Conservation (phyloP, 1,284 basidiomycete species). For the Waitea zeae region DNA sequence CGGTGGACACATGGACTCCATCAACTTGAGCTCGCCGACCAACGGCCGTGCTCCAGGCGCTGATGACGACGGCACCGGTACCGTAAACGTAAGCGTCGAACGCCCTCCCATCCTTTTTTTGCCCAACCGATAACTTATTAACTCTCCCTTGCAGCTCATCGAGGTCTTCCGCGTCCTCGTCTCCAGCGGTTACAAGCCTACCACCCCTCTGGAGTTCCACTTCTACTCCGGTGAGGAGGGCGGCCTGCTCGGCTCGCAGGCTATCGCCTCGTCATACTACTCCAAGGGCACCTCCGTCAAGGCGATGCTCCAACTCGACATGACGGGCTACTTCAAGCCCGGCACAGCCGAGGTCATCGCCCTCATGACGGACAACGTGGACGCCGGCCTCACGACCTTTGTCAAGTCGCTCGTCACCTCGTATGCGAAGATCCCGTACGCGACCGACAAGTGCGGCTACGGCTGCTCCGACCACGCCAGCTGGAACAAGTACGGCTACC, state of each 20-base stretch:
- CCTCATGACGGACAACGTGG: slow-evolving; percentile 17
- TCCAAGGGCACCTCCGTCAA: slow-evolving; percentile 19
- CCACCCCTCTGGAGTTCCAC: slow-evolving; percentile 34
- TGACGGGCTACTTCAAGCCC: slow-evolving; percentile 3
- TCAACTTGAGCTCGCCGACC: too few species aligned
- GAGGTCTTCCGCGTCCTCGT: slow-evolving; percentile 30
- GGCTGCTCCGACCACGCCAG: slow-evolving; percentile 27
- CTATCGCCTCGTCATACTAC: slow-evolving; percentile 29
- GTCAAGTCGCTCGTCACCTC: too few species aligned
- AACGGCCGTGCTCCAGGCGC: too few species aligned
- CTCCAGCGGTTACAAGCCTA: slow-evolving; percentile 22
- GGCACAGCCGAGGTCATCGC: slow-evolving; percentile 18
- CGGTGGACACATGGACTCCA: too few species aligned
- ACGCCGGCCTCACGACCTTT: slow-evolving; percentile 24
- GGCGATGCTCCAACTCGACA: slow-evolving; percentile 27
- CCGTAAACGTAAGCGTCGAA: slow-evolving; percentile 7
- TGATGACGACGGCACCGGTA: too few species aligned
- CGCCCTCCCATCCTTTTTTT: slow-evolving; percentile 19
- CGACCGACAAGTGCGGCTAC: too few species aligned
- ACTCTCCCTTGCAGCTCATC: slow-evolving; percentile 21
- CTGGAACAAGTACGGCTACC: slow-evolving; percentile 24
- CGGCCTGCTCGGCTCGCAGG: slow-evolving; percentile 35
- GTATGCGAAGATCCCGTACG: too few species aligned
- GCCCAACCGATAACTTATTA: slow-evolving; percentile 24
- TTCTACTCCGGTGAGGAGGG: slow-evolving; percentile 40